Evolutionary conservation across 306 rosid genomes (phyloP).

Genomic region (Carpinus fangiana): DNA sequence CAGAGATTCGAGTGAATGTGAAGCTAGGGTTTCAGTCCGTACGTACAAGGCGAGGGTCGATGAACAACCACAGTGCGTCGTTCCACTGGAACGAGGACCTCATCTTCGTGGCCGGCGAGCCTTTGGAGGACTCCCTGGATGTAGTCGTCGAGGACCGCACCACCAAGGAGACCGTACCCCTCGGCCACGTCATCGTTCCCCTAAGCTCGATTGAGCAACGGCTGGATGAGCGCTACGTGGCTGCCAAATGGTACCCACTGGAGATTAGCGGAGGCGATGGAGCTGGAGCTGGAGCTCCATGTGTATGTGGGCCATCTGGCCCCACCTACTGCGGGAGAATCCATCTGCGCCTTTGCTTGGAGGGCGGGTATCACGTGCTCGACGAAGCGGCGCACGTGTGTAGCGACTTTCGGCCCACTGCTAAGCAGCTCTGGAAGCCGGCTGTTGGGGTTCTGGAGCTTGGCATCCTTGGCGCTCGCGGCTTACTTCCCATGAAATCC

Average conservation of each 20-base stretch:
- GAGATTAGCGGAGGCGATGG: constrained; percentile 33
- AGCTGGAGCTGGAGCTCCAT: no score
- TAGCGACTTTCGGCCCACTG: constrained; percentile 92
- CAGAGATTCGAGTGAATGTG: constrained; percentile 70
- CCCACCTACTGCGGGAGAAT: constrained; percentile 75
- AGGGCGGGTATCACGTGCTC: constrained; percentile 96
- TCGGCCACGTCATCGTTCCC: constrained; percentile 70
- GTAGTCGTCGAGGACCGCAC: constrained; percentile 79
- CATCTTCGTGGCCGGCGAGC: constrained; percentile 85
- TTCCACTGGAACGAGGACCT: constrained; percentile 90
- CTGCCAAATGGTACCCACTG: constrained; percentile 69
- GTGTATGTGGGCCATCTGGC: background rate
- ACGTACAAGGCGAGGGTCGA: constrained; percentile 70
- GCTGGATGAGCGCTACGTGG: constrained; percentile 80
- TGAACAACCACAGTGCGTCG: constrained; percentile 79
- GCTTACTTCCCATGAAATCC: constrained; percentile 66
- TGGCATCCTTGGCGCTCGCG: constrained; percentile 87
- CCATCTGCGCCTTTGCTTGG: constrained; percentile 74
- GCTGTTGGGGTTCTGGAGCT: constrained; percentile 81
- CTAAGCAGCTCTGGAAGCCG: constrained; percentile 90
- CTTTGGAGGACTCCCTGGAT: constrained; percentile 75
- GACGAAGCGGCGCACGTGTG: constrained; percentile 98
- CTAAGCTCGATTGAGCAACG: constrained; percentile 72
- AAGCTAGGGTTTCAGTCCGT: constrained; percentile 72
- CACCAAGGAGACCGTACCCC: constrained; percentile 45